These are phyloP conservation scores for Magnusiomyces magnusii DNA, from an alignment of 1,139 yeast species.

Conservation along the genomic window DNA sequence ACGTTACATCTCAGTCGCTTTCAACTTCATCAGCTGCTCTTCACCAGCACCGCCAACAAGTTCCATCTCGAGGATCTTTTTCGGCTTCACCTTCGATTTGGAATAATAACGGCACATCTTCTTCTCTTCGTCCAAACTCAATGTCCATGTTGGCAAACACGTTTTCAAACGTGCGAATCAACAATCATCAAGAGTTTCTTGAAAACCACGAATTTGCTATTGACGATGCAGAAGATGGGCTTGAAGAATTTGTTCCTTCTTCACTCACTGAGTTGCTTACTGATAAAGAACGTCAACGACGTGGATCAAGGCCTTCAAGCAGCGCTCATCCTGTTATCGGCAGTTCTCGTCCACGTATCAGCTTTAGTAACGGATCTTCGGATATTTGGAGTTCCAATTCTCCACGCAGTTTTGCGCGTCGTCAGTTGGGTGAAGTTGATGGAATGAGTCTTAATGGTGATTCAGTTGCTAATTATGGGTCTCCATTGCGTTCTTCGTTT, in stretches of 20 bases:
- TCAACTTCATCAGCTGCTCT: constrained; percentile 4
- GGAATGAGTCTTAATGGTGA: constrained; percentile 10
- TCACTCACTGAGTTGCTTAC: constrained; percentile 66
- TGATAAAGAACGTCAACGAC: constrained; percentile 63
- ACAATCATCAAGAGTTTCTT: not conserved
- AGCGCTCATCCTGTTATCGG: constrained; percentile 8
- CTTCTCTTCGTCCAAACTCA: constrained; percentile 11
- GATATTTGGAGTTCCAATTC: constrained; percentile 15
- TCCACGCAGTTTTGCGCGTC: constrained; percentile 9
- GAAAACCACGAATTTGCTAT: constrained; percentile 2
- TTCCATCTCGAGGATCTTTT: not conserved
- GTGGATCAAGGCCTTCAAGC: constrained; percentile 47
- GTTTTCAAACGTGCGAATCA: constrained; percentile 5
- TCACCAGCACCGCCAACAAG: constrained; percentile 8
- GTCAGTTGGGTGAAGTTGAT: not conserved
- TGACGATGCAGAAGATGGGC: constrained; percentile 30
- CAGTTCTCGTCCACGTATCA: not conserved
- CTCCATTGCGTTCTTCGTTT: constrained; percentile 11
- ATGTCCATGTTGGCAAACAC: constrained; percentile 12
- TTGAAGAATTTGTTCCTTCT: constrained; percentile 71
- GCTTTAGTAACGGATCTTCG: not conserved
- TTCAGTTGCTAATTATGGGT: constrained; percentile 6
- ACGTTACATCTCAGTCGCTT: not conserved
- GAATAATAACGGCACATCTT: not conserved
- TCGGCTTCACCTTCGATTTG: constrained; percentile 8